phyloP scores from a whole-genome alignment of 2,329 filamentous ascomycete species.

The Leptographium procerum region DNA sequence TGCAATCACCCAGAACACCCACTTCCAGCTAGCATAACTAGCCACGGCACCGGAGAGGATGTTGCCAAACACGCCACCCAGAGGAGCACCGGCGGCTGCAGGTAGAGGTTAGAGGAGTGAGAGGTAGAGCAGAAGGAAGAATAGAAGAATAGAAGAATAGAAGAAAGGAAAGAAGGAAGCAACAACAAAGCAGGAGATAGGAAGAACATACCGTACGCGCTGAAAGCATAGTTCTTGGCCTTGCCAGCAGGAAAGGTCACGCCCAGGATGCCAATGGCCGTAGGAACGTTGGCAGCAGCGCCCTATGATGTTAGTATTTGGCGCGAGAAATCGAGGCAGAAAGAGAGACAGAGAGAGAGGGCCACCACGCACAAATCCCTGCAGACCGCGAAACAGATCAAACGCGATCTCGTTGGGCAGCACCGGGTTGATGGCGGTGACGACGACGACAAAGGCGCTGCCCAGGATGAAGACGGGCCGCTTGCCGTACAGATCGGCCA shows the following conservation, averaged over 20 bases:
- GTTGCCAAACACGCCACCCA: slow-evolving; percentile 54
- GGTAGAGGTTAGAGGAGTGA: not conserved
- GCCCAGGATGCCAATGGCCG: slow-evolving; percentile 58
- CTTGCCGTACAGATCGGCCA: slow-evolving; percentile 58
- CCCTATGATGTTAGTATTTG: slow-evolving; percentile 25
- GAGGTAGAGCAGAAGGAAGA: not conserved
- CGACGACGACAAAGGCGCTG: slow-evolving; percentile 48
- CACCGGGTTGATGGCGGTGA: slow-evolving; percentile 49
- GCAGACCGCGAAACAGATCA: slow-evolving; percentile 52
- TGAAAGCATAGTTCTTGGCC: slow-evolving; percentile 60
- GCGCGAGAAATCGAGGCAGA: not conserved
- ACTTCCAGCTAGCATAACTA: slow-evolving; percentile 51
- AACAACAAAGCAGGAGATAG: too few species aligned
- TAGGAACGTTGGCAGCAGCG: slow-evolving; percentile 57
- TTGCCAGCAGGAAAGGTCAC: slow-evolving; percentile 55
- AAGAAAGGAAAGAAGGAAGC: too few species aligned
- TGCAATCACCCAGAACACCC: slow-evolving; percentile 55
- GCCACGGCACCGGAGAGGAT: slow-evolving; percentile 52
- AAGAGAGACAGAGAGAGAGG: not conserved
- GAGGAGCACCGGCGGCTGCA: slow-evolving; percentile 47
- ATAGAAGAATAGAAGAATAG: too few species aligned
- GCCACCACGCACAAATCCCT: slow-evolving; percentile 39
- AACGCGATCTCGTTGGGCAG: slow-evolving; percentile 57
- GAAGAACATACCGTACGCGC: slow-evolving; percentile 37
- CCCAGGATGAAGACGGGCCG: slow-evolving; percentile 52